A percentile compares a stretch with the other conserved stretches of the same genome.
These are phyloP conservation scores for Aspergillus brasiliensis DNA, from an alignment of 2,329 filamentous ascomycete species.

Conservation along the genomic window DNA sequence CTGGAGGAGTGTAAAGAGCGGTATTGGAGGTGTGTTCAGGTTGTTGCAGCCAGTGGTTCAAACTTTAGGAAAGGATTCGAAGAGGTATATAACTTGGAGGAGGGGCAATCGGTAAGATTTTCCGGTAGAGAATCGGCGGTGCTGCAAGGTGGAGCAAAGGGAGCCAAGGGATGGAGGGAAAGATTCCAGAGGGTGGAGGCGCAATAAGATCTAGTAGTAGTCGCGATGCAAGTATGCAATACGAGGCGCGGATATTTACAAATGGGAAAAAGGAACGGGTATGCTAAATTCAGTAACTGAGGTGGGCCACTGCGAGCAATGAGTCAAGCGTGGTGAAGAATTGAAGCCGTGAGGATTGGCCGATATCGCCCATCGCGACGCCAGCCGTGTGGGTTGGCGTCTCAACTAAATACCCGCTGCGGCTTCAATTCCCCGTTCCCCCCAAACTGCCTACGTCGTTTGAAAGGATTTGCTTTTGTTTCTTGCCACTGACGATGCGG, in stretches of 20 bases:
- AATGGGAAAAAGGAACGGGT: not conserved
- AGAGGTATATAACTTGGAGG: not conserved
- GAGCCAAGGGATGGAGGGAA: too few relatives aligned
- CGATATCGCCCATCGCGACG: slow-evolving; percentile 32
- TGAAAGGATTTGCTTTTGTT: slow-evolving; percentile 7
- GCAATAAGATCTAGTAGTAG: not conserved
- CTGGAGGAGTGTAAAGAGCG: not conserved
- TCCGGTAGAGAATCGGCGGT: not conserved
- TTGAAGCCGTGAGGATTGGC: slow-evolving; percentile 15
- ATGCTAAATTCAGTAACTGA: slow-evolving; percentile 6
- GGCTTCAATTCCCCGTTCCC: not conserved
- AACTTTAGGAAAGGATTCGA: not conserved
- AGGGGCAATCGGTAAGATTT: slow-evolving; percentile 1
- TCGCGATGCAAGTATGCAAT: not conserved
- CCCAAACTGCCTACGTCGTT: not conserved
- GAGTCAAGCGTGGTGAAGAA: slow-evolving; percentile 9
- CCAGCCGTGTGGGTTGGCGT: not conserved
- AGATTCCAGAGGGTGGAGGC: not conserved
- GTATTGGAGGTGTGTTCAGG: not conserved
- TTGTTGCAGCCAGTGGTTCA: not conserved
- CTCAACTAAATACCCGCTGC: slow-evolving; percentile 1
- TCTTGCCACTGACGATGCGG: slow-evolving; percentile 9
- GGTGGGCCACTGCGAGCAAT: slow-evolving; percentile 8
- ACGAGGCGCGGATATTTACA: not conserved
- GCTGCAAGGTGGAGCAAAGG: slow-evolving; percentile 1